A percentile compares a stretch with the other conserved stretches of the same genome.
These are phyloP conservation scores for Geoglossum glabrum DNA, from an alignment of 495 filamentous ascomycete genomes.

Conservation along the genomic window DNA sequence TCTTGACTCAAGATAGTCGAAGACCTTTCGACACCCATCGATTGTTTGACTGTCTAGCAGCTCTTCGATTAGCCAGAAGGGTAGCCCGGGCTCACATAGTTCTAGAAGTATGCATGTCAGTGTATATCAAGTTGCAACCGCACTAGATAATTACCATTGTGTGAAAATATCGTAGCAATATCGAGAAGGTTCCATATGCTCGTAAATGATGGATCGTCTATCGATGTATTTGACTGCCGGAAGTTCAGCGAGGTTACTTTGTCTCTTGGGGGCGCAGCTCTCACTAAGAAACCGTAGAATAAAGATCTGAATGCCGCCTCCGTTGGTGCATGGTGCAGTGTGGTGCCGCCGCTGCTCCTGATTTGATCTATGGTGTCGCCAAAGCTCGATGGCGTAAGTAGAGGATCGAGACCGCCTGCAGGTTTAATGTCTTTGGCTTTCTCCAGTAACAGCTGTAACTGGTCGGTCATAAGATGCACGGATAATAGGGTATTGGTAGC, in stretches of 20 bases:
- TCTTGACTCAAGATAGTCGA: constrained; percentile 84
- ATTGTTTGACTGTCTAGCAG: constrained; percentile 91
- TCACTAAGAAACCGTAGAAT: not conserved
- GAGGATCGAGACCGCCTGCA: constrained; percentile 50
- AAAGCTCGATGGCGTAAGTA: constrained; percentile 44
- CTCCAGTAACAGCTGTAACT: constrained; percentile 40
- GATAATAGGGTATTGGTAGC: constrained; percentile 29
- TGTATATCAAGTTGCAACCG: not conserved
- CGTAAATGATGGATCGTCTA: constrained; percentile 54
- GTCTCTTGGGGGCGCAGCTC: constrained; percentile 15
- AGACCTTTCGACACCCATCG: constrained; percentile 68
- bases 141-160: constrained; percentile 32
- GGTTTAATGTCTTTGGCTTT: constrained; percentile 45
- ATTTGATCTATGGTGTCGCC: constrained; percentile 22
- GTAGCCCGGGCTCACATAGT: constrained; percentile 63
- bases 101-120: constrained; percentile 24
- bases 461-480: constrained; percentile 31
- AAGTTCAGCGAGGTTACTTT: constrained; percentile 6
- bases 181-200: constrained; percentile 87
- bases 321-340: not conserved
- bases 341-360: not conserved
- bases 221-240: constrained; percentile 41
- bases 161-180: constrained; percentile 67
- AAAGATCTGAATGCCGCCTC: constrained; percentile 5
- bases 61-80: constrained; percentile 85